Percentiles rank a stretch among this genome's conserved stretches.
These are phyloP conservation scores for Plasmodium vivax DNA, from an alignment of 169 alveolate species.

Conservation along the genomic window DNA sequence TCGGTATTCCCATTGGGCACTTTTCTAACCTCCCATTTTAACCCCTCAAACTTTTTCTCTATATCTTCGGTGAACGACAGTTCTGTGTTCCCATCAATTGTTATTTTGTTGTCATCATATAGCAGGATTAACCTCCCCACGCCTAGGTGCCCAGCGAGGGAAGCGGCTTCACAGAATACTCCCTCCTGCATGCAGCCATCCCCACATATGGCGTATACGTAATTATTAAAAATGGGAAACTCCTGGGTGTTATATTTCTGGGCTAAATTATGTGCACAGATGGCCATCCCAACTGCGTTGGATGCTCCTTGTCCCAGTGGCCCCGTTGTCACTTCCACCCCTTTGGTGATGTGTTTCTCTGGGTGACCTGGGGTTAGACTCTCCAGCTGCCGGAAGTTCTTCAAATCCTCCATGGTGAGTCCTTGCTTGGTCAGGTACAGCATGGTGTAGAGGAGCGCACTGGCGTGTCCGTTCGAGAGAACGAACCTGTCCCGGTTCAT, in stretches of 20 bases:
- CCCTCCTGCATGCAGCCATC: constrained; percentile 90
- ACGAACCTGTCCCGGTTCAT: constrained; percentile 86
- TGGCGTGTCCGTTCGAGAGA: constrained; percentile 88
- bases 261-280: constrained; percentile 82
- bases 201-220: constrained; percentile 82
- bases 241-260: constrained; percentile 83
- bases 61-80: constrained; percentile 83
- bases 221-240: constrained; percentile 82
- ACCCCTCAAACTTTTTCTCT: constrained; percentile 76
- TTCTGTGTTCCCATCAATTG: constrained; percentile 85
- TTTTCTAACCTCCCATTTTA: constrained; percentile 82
- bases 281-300: constrained; percentile 89
- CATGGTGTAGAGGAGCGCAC: constrained; percentile 86
- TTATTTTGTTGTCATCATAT: constrained; percentile 85
- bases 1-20: constrained; percentile 75
- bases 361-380: constrained; percentile 88
- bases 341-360: constrained; percentile 81
- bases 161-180: constrained; percentile 86
- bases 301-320: constrained; percentile 89
- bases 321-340: constrained; percentile 85
- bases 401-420: constrained; percentile 79
- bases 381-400: constrained; percentile 81
- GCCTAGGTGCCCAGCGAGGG: constrained; percentile 87
- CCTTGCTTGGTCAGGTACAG: constrained; percentile 83
- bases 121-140: constrained; percentile 83